Percentiles rank a stretch among this genome's conserved stretches.
Conservation (phyloP, 495 filamentous ascomycete species). For the Penicillium arizonense region DNA sequence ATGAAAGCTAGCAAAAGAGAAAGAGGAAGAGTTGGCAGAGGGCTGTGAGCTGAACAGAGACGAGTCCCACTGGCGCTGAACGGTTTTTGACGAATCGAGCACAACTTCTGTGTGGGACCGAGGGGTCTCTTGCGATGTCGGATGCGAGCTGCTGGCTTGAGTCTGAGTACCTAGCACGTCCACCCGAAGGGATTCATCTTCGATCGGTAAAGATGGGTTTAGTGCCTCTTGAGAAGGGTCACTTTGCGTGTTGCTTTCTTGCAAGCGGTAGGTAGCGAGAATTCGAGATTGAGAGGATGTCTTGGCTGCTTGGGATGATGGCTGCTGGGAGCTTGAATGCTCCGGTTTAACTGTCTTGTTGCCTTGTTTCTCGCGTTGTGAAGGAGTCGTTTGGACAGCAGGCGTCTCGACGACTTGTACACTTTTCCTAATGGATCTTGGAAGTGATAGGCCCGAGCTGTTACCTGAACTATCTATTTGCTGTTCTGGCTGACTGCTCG, state of each 20-base stretch:
- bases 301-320: conserved; percentile 30
- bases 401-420: conserved; percentile 43
- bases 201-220: conserved; percentile 6
- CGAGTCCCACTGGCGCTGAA: conserved; percentile 12
- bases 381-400: conserved; percentile 9
- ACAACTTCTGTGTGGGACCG: conserved; percentile 19
- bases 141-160: conserved; percentile 16
- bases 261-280: conserved; percentile 29
- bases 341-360: neutral
- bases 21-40: conserved; percentile 13
- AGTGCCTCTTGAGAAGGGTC: conserved; percentile 17
- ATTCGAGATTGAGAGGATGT: conserved; percentile 40
- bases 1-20: conserved; percentile 17
- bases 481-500: conserved; percentile 27
- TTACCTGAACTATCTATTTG: conserved; percentile 23
- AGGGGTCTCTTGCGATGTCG: conserved; percentile 12
- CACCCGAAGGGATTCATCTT: conserved; percentile 4
- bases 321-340: conserved; percentile 3
- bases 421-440: conserved; percentile 12
- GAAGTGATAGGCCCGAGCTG: conserved; percentile 27
- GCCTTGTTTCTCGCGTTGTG: conserved; percentile 1
- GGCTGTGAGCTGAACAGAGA: conserved; percentile 5
- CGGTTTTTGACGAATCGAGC: conserved; percentile 28
- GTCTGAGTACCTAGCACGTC: conserved; percentile 25
- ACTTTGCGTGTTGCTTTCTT: conserved; percentile 21